Evolutionary conservation across 2,329 filamentous ascomycete genomes (phyloP).

Genomic region (Aspergillus puulaauensis): DNA sequence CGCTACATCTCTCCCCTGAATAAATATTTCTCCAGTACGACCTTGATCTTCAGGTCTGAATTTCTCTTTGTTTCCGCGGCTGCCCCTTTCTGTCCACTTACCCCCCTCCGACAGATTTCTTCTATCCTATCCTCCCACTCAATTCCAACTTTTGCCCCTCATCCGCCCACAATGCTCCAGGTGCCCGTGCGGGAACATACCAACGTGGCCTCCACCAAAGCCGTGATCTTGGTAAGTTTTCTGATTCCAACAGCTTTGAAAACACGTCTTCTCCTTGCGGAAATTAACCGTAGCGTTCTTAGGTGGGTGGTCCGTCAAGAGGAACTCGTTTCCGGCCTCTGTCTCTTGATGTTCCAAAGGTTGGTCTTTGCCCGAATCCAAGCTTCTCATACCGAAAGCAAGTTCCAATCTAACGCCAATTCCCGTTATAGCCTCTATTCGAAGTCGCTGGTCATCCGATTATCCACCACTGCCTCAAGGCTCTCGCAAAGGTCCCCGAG

Average conservation of each 20-base stretch:
- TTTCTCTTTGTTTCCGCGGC: not conserved
- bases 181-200: constrained; percentile 45
- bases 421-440: constrained; percentile 73
- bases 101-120: not conserved
- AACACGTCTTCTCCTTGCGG: constrained; percentile 6
- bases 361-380: constrained; percentile 41
- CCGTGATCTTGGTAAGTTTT: constrained; percentile 78
- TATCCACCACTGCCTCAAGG: constrained; percentile 94
- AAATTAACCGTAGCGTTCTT: constrained; percentile 28
- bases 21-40: not conserved
- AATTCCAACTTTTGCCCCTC: constrained; percentile 13
- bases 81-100: not conserved
- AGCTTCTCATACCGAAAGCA: not conserved
- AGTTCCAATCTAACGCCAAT: constrained; percentile 10
- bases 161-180: constrained; percentile 41
- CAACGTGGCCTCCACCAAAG: constrained; percentile 71
- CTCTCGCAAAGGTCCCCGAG: constrained; percentile 83
- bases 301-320: constrained; percentile 94
- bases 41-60: not conserved
- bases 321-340: constrained; percentile 94
- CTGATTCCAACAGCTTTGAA: not conserved
- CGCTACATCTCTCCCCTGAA: constrained; percentile 2
- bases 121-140: constrained; percentile 2
- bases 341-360: constrained; percentile 94
- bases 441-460: constrained; percentile 98